A percentile compares a stretch with the other conserved stretches of the same genome.
Conservation (phyloP, 2,329 filamentous ascomycete genomes). For the Rhynchosporium agropyri region DNA sequence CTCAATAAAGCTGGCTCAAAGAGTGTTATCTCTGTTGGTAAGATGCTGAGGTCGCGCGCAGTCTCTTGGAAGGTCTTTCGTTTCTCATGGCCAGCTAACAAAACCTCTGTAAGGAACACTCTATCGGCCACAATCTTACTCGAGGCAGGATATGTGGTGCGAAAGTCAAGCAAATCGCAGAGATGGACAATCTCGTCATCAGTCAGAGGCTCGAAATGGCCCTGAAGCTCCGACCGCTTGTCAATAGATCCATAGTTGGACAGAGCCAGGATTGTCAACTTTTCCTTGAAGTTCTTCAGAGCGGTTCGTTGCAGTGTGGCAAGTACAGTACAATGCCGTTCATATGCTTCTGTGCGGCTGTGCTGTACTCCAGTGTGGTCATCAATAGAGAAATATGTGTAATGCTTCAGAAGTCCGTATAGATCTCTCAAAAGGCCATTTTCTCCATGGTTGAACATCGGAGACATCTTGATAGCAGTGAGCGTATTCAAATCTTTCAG, state of each 20-base stretch:
- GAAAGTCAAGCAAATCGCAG: conserved; percentile 71
- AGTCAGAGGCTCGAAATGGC: conserved; percentile 71
- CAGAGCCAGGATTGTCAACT: conserved; percentile 85
- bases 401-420: conserved; percentile 79
- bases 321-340: conserved; percentile 74
- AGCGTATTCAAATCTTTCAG: conserved; percentile 84
- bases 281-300: conserved; percentile 83
- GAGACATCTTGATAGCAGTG: conserved; percentile 75
- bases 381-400: conserved; percentile 85
- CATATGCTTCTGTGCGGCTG: conserved; percentile 72
- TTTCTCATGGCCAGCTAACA: conserved; percentile 76
- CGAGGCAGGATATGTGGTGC: conserved; percentile 78
- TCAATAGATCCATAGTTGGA: conserved; percentile 92
- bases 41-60: conserved; percentile 67
- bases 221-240: conserved; percentile 74
- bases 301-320: conserved; percentile 78
- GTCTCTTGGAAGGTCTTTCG: conserved; percentile 81
- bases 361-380: conserved; percentile 84
- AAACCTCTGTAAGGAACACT: conserved; percentile 67
- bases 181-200: conserved; percentile 75
- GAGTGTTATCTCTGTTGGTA: conserved; percentile 82
- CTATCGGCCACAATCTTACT: conserved; percentile 66
- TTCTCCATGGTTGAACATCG: conserved; percentile 72
- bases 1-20: conserved; percentile 79
- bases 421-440: conserved; percentile 82